Evolutionary conservation across 768 basidiomycete genomes (phyloP), one percentile per base, ranked within the genome.

Genomic region (Suillus subluteus): DNA sequence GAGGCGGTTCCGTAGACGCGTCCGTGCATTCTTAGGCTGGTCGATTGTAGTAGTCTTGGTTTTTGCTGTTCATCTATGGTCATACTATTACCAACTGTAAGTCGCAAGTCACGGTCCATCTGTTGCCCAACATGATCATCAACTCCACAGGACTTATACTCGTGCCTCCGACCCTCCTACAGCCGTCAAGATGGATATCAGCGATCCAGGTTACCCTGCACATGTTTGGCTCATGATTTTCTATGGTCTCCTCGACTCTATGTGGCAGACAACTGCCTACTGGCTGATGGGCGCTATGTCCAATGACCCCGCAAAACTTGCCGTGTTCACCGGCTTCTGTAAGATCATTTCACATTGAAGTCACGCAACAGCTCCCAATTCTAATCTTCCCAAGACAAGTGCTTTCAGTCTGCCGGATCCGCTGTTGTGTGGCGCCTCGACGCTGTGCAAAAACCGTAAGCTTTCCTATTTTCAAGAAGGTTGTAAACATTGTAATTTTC

Each of bases 241-340:
- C 77, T 91, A 87, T 68, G 91, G 92, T 35, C 73, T 94, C 13
- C 82, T 93, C 66, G 94, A 95, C 68, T 82, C 92, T 2, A 89
- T 92, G 86, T 95, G 92, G 91, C 94, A 95, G 75, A 93, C 91
- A 1, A 87, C 87, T 0, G 87, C 88, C 6, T 92, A 93, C 75
- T 92, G 91, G 91, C 80, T 91, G 70, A 89, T 92, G 86, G 92
- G 92, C 48, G 89, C 91, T 15, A 91, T 95, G 89, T 91, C 91
- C 26, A 94, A 94, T 70, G 88, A 94, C 75, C 87, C 91, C 9
- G 86, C 83, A 2, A 92, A 92, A 74, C 86, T 95, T 26, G 92
- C 92, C 0, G 85, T 92, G 73, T 90, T 95, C 71, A 81, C 88
- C 18, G 94, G 93, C 50, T 91, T 95, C 72, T 94, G 92, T 94